Evolutionary conservation across 1,284 basidiomycete species (phyloP), one percentile per base, ranked within the genome.

Genomic region (Rhodotorula sp.): DNA sequence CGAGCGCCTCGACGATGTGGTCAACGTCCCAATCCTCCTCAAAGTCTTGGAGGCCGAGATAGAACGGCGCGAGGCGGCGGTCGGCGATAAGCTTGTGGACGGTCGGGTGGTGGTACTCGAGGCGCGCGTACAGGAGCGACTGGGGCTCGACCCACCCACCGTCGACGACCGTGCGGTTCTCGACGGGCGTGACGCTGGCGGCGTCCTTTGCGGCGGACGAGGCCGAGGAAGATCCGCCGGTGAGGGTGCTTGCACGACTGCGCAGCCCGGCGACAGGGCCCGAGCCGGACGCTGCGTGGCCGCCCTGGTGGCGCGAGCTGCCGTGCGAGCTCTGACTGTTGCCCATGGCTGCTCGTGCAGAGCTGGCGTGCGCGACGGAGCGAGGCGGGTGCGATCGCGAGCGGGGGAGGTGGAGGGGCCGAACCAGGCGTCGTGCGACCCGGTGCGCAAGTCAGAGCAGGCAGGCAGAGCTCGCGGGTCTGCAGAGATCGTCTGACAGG

Each of bases 21-120:
- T 91, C 90, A 78, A 91, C 89, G 74, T 90, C 88, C 90, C 92
- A 95, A 67, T 87, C 86, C 19, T 91, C 89, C 45, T 91, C 89
- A 80, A 91, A 97, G 75, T 98, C 96, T 79, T 98, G 94, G 45
- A 97, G 85, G 7, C 95, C 94, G 57, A 92, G 87, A 82, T 97
- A 99, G 84, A 98, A 98, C 0, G 97, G 97, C 0, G 94, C 93
- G 42, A 99, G 87, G 79, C 88, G 89, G 80, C 93, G 89, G 74
- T 91, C 89, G 78, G 90, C 84, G 81, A 99, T 95, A 79, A 93
- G 87, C 80, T 91, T 88, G 64, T 91, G 89, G 71, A 97, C 70
- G 27, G 92, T 84, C 70, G 87, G 82, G 78, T 96, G 91, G 80
- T 92, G 91, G 89, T 94, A 99, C 82, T 98, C 95, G 80, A 88